Base-by-base conservation (phyloP, 305 asterid genomes). In the Fraxinus latifolia region DNA sequence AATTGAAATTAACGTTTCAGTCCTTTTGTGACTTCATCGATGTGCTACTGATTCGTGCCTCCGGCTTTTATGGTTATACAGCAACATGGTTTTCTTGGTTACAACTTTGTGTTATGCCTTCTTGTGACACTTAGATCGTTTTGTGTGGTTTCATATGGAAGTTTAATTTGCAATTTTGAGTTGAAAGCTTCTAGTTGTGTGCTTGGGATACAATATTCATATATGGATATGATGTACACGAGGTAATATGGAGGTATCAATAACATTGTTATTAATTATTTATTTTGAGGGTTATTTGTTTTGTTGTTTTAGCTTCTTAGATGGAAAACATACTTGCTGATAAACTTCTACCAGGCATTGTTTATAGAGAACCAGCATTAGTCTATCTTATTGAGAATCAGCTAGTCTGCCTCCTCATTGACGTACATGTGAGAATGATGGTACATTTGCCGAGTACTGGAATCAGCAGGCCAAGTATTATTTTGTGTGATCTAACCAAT, bases 81-180 rank as follows among this genome's bases (percentile, higher is more conserved):
- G 25, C n/a, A 67, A 25, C 12, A 27, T 21, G 25, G 21, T 67
- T 39, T 74, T 80, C 71, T 58, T 15, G 78, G 33, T 9, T 27
- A 3, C 77, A 65, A 75, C 73, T 72, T 36, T 37, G 31, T 77
- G 80, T 50, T 25, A 70, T 4, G 65, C 39, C 76, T 53, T 32
- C 55, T 21, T 77, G 81, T 53, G 60, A 71, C 33, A 55, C 39
- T 81, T 7, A 27, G 34, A 44, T 65, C 21, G 58, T 23, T 72
- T 62, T 36, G 7, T 77, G 80, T n/a, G 33, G 33, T 47, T 27
- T 53, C 67, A 4, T 62, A 5, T 23, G 29, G 60, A 71, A 79
- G 79, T 72, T 71, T 82, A 55, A 53, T 62, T 83, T 76, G 75
- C 74, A 68, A 73, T 55, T 76, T 27, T 12, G 4, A 15, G 73